These are phyloP conservation scores for Plasmodiophora brassicae DNA, from an alignment of 208 protist species.

Conservation along the genomic window DNA sequence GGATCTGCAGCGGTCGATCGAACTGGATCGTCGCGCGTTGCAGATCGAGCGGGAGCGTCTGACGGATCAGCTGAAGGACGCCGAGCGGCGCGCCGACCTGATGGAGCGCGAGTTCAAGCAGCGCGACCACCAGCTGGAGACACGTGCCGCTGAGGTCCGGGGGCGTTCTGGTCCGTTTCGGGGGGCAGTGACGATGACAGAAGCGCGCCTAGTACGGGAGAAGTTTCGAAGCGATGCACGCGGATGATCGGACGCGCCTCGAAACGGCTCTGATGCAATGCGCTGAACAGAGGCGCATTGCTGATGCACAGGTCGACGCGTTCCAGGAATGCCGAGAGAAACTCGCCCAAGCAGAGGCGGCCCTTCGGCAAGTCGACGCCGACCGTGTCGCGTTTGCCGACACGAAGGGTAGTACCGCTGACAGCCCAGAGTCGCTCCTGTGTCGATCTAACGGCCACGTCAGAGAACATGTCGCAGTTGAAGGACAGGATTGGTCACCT, in stretches of 20 bases:
- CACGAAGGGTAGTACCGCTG: too few relatives aligned
- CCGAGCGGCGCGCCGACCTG: background rate
- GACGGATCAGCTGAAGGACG: background rate
- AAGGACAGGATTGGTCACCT: too few relatives aligned
- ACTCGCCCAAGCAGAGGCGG: background rate
- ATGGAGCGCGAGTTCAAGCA: background rate
- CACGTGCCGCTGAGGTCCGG: background rate
- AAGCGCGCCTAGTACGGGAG: too few relatives aligned
- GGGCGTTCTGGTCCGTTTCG: too few relatives aligned
- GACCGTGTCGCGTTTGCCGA: too few relatives aligned
- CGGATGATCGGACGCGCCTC: background rate
- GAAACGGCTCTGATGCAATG: background rate
- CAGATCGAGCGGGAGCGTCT: background rate
- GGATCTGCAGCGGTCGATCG: background rate
- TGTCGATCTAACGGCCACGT: too few relatives aligned
- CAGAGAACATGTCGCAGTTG: too few relatives aligned
- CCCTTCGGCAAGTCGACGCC: background rate
- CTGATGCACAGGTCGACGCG: background rate
- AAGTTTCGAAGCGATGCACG: too few relatives aligned
- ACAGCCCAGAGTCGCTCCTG: too few relatives aligned
- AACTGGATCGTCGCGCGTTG: constrained; percentile 7
- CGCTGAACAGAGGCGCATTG: background rate
- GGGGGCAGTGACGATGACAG: too few relatives aligned
- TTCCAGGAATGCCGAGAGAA: background rate
- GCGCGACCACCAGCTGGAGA: background rate